These are phyloP conservation scores for Aeschynomene evenia DNA, from an alignment of 306 rosid species.

Conservation along the genomic window DNA sequence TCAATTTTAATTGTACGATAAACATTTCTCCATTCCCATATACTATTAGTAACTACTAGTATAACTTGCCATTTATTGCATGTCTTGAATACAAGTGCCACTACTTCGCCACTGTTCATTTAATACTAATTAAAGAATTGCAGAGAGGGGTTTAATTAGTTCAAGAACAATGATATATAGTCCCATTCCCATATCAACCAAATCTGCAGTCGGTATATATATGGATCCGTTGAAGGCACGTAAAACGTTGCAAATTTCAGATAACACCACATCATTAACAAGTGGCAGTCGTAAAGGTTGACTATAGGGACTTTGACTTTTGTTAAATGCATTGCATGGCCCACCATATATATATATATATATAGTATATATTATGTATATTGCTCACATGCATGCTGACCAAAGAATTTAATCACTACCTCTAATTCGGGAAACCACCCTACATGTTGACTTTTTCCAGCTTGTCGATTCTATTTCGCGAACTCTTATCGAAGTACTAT, in stretches of 20 bases:
- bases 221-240: neutral
- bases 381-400: neutral
- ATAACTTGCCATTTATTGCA: neutral
- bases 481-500: neutral
- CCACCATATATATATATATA: neutral
- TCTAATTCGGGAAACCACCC: neutral
- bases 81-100: neutral
- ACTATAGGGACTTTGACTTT: neutral
- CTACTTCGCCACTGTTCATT: neutral
- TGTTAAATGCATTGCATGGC: neutral
- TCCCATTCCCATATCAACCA: no score
- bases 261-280: neutral
- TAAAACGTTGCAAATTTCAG: neutral
- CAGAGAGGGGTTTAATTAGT: no score
- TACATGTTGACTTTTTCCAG: neutral
- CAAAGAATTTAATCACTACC: neutral
- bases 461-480: neutral
- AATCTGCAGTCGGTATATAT: neutral
- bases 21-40: no score
- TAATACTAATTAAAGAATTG: no score
- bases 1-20: no score
- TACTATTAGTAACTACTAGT: no score
- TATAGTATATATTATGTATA: no score
- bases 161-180: no score
- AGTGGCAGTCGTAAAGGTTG: slow-evolving; percentile 6